Evolutionary conservation across 768 basidiomycete species (phyloP), one percentile per base, ranked within the genome.

Genomic region (Cytidiella melzeri): DNA sequence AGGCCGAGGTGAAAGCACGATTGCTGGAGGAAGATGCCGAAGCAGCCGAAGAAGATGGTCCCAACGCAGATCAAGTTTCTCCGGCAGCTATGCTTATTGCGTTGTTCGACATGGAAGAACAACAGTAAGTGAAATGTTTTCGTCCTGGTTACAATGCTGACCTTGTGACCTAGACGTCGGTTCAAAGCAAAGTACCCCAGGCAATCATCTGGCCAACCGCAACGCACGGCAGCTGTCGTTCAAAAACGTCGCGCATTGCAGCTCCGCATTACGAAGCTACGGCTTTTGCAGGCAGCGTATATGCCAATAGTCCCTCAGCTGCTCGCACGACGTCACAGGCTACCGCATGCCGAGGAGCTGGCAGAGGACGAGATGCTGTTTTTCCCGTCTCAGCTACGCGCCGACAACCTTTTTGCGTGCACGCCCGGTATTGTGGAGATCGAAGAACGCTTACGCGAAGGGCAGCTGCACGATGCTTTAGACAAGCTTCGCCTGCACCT

Each of bases 41-140:
- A 10, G 55, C 55, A 1, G 12, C 61, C 5, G 25, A 43, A 12
- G 34, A 18, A 36, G 6, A 43, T 43, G 3, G 37, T 23, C 26
- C 28, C 1, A 0, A 5, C 0, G 10, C 47, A 11, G 26, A 19
- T 15, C 41, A 57, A 24, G 21, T 55, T 21, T 23, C 58, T 0
- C 61, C 65, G 5, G 61, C 59, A 26, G 41, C 56, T 10, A 53
- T 72, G 13, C 56, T 70, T 34, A 51, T 50, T 0, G 55, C 55
- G 20, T 68, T 64, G 4, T 41, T 70, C 1, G 64, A 70, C 25
- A 24, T 71, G 6, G 67, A 72, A 47, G 64, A 65, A 12, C 54
- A 51, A 28, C 67, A 70, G 68, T 69, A 43, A 25, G 65, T 62
- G 18, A 21, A 25, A 3, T 24, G 30, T 28, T 2, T 26, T 21